Percentiles rank a stretch among this genome's conserved stretches.
phyloP scores from a whole-genome alignment of 2,329 filamentous ascomycete species.

The Talaromyces sp. region DNA sequence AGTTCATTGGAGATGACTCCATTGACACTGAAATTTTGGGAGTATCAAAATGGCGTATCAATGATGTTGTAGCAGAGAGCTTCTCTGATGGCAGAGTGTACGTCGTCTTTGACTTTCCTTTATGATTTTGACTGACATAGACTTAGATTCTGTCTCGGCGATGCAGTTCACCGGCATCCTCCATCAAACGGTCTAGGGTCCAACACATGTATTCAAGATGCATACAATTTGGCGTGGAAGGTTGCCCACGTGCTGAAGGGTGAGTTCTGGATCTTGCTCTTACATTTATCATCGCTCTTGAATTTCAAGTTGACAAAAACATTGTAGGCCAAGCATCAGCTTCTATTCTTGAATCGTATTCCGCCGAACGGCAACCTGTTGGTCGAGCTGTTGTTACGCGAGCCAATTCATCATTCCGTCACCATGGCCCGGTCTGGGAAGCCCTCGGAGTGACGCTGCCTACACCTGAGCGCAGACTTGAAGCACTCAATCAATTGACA shows the following conservation, averaged over 20 bases:
- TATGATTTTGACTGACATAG: constrained; percentile 7
- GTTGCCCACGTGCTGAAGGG: constrained; percentile 52
- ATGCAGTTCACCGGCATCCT: constrained; percentile 62
- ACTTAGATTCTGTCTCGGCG: constrained; percentile 57
- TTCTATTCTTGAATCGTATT: constrained; percentile 49
- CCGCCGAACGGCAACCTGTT: constrained; percentile 53
- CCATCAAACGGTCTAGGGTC: constrained; percentile 60
- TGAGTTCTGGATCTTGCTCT: not conserved
- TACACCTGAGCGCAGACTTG: constrained; percentile 43
- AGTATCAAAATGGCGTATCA: constrained; percentile 62
- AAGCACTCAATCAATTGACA: constrained; percentile 47
- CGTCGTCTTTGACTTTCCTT: not conserved
- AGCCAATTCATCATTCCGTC: constrained; percentile 60
- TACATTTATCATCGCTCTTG: not conserved
- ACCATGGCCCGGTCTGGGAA: constrained; percentile 53
- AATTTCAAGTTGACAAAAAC: not conserved
- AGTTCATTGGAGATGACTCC: constrained; percentile 60
- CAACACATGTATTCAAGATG: constrained; percentile 63
- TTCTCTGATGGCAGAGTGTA: constrained; percentile 57
- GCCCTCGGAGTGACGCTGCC: constrained; percentile 50
- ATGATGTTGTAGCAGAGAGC: constrained; percentile 62
- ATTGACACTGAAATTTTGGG: constrained; percentile 55
- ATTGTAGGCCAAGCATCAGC: constrained; percentile 22
- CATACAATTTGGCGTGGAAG: constrained; percentile 61
- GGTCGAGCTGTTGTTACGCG: constrained; percentile 54